Evolutionary conservation across 2,329 filamentous ascomycete genomes (phyloP), one percentile per base, ranked within the genome.

Genomic region (Clonostachys chloroleuca): DNA sequence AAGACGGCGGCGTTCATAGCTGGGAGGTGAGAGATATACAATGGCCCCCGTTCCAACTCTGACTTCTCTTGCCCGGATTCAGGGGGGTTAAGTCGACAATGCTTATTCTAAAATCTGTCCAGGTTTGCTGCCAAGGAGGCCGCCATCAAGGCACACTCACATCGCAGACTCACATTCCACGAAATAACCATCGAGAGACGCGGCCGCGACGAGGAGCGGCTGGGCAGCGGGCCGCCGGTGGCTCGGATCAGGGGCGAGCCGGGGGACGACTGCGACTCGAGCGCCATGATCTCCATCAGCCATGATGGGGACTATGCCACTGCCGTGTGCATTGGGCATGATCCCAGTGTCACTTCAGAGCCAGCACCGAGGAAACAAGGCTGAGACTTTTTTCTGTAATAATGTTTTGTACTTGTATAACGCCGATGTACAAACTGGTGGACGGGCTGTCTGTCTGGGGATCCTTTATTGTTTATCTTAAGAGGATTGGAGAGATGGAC

Each of bases 251-350:
- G 54, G 50, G 60, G 58, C 8, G 52, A 53, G 30, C 55, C 49
- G 2, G 56, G 48, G 14, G 57, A 49, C 16, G 60, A 54, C n/a
- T 56, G 50, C 39, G 62, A 72, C 49, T 77, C 82, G 53, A 71
- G 81, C 44, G 89, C 84, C 13, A 74, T 80, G 57, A 62, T 96
- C 41, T 92, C 86, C 50, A 95, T 96, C 56, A 94, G 87, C 58
- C 92, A 96, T 62, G 92, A 96, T 64, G 84, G 81, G 3, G 85
- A 89, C 8, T 95, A 91, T 66, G 90, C 90, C 10, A 84, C 78
- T 17, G 87, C 86, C 7, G 74, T 85, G 1, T 87, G 84, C 52
- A 53, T 89, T 34, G 81, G 78, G n/a, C 43, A 56, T 44, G 51
- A 55, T 33, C 46, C 48, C 43, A 49, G 49, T 33, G 51, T 51